These are phyloP conservation scores for Fusarium sublunatum DNA, from an alignment of 2,329 filamentous ascomycete species.

Conservation along the genomic window DNA sequence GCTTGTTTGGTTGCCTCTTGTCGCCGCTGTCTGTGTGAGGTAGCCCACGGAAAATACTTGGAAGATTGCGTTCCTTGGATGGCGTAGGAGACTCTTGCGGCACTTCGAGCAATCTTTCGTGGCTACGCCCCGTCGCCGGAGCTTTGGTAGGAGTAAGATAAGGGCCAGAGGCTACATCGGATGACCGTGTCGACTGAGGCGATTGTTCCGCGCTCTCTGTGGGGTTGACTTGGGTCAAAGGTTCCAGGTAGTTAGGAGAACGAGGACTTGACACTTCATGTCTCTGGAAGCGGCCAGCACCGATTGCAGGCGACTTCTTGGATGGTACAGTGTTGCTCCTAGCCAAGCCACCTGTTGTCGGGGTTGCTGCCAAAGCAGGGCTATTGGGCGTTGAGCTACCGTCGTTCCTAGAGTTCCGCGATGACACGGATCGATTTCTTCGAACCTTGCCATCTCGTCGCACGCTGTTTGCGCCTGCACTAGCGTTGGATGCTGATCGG, in stretches of 20 bases:
- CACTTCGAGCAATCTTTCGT: slow-evolving; percentile 60
- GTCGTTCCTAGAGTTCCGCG: slow-evolving; percentile 83
- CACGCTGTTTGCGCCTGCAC: slow-evolving; percentile 87
- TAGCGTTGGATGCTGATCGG: slow-evolving; percentile 86
- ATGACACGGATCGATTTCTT: slow-evolving; percentile 92
- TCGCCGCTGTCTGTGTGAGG: slow-evolving; percentile 70
- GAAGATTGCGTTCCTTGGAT: slow-evolving; percentile 73
- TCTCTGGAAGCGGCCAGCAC: slow-evolving; percentile 72
- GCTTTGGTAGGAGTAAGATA: slow-evolving; percentile 47
- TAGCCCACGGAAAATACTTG: slow-evolving; percentile 77
- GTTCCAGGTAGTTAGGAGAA: slow-evolving; percentile 53
- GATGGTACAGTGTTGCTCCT: slow-evolving; percentile 93
- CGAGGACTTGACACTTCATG: slow-evolving; percentile 47
- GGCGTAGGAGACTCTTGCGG: slow-evolving; percentile 63
- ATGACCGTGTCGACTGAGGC: slow-evolving; percentile 47
- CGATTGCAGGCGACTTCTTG: slow-evolving; percentile 81
- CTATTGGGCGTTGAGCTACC: slow-evolving; percentile 77
- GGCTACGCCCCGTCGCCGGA: slow-evolving; percentile 57
- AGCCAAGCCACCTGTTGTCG: slow-evolving; percentile 66
- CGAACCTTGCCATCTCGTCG: slow-evolving; percentile 82
- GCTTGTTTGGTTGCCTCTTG: slow-evolving; percentile 84
- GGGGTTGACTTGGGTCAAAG: slow-evolving; percentile 52
- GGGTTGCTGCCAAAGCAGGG: slow-evolving; percentile 64
- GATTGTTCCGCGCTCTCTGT: slow-evolving; percentile 39
- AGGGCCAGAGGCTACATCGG: slow-evolving; percentile 41